Conservation (phyloP, 129 eudicot genomes). For the Arctium minus region DNA sequence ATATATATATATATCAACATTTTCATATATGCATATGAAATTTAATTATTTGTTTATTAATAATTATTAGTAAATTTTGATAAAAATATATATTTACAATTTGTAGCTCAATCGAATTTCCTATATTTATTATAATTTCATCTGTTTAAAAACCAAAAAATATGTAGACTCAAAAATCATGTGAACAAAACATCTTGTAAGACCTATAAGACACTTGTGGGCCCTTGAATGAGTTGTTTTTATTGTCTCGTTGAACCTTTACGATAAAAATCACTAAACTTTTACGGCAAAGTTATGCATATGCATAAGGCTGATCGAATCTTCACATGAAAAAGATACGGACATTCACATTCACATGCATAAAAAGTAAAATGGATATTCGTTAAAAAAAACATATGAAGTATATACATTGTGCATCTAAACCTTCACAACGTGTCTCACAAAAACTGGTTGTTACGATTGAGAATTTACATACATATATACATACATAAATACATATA, state of each 20-base stretch:
- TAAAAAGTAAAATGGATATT: background rate
- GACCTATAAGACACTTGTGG: background rate
- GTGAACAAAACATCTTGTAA: background rate
- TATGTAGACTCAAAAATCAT: too few relatives aligned
- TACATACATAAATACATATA: too few relatives aligned
- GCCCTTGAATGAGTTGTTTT: background rate
- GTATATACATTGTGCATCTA: too few relatives aligned
- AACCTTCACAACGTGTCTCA: too few relatives aligned
- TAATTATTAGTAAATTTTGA: background rate
- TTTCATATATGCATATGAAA: background rate
- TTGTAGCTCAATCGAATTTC: background rate
- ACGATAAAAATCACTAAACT: too few relatives aligned
- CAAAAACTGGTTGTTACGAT: too few relatives aligned
- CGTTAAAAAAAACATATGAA: background rate
- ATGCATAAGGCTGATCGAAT: background rate
- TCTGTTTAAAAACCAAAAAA: background rate
- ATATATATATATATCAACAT: too few relatives aligned
- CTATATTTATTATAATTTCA: too few relatives aligned
- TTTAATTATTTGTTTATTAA: background rate
- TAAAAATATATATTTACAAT: background rate
- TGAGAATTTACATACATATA: too few relatives aligned
- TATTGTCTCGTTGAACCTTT: background rate
- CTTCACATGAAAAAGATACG: too few relatives aligned
- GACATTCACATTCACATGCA: background rate
- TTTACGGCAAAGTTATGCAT: background rate